These are phyloP conservation scores for Skeletonema grethae DNA, from an alignment of 108 stramenopile species.

Conservation along the genomic window DNA sequence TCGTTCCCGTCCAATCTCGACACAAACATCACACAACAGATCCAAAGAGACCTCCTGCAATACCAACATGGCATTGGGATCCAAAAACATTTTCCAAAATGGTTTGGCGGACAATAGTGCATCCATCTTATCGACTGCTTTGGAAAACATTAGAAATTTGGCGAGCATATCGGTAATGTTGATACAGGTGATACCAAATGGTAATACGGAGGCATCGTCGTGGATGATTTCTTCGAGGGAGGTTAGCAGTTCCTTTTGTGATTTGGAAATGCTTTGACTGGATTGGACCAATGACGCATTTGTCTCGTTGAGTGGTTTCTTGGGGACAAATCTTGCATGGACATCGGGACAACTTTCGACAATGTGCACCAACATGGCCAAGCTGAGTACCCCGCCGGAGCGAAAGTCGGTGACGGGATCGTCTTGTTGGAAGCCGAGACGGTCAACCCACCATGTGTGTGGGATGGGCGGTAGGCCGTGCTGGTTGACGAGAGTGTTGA, in stretches of 20 bases:
- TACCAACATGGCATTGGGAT: constrained; percentile 82
- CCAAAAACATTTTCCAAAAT: constrained; percentile 91
- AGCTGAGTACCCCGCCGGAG: constrained; percentile 79
- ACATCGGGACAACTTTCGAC: constrained; percentile 60
- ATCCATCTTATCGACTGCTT: constrained; percentile 85
- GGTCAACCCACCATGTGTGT: constrained; percentile 76
- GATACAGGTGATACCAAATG: constrained; percentile 88
- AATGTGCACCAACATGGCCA: constrained; percentile 85
- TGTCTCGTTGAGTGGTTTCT: background rate
- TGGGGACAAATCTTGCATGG: constrained; percentile 47
- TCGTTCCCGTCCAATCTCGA: constrained; percentile 50
- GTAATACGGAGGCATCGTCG: constrained; percentile 75
- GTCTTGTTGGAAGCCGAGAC: constrained; percentile 84
- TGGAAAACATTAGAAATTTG: constrained; percentile 82
- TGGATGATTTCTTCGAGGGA: constrained; percentile 38
- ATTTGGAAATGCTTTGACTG: background rate
- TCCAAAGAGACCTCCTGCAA: constrained; percentile 79
- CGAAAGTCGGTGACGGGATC: constrained; percentile 92
- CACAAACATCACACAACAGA: constrained; percentile 79
- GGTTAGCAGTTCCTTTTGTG: constrained; percentile 7
- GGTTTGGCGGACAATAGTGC: constrained; percentile 82
- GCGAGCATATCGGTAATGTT: constrained; percentile 90
- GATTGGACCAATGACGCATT: background rate
- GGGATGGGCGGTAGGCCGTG: constrained; percentile 79
- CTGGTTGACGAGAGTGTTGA: constrained; percentile 70